Percentiles rank a stretch among this genome's conserved stretches.
Evolutionary conservation across 2,329 filamentous ascomycete genomes (phyloP).

Genomic region (Volutella citrinella): DNA sequence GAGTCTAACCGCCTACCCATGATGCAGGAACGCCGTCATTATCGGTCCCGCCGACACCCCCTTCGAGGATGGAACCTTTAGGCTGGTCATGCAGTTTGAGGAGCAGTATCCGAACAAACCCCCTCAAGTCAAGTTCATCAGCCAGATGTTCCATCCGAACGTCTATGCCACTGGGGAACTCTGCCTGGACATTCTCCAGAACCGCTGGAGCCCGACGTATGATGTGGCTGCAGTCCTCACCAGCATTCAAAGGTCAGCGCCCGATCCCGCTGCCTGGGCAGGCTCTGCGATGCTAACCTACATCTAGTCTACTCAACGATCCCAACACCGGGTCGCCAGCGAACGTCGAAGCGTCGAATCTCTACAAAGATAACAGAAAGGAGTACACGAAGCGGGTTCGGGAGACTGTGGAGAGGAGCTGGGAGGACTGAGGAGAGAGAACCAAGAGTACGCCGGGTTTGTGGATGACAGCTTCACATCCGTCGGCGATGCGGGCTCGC

Average conservation of each 20-base stretch:
- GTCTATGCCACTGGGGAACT: constrained; percentile 97
- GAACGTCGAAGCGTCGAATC: constrained; percentile 95
- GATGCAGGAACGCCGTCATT: constrained; percentile 88
- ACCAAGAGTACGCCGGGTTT: constrained; percentile 1
- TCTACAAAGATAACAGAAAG: constrained; percentile 97
- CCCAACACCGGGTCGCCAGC: constrained; percentile 98
- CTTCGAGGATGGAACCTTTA: constrained; percentile 96
- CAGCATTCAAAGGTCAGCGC: constrained; percentile 83
- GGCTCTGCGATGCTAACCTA: constrained; percentile 1
- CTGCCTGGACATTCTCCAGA: constrained; percentile 94
- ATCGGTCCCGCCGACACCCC: constrained; percentile 96
- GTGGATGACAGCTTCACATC: constrained; percentile 1
- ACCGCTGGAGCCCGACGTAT: constrained; percentile 97
- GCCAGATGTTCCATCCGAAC: constrained; percentile 98
- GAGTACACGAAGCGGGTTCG: constrained; percentile 94
- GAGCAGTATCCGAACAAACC: constrained; percentile 99
- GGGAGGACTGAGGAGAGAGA: constrained; percentile 69
- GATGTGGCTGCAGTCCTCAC: constrained; percentile 96
- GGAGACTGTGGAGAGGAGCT: constrained; percentile 98
- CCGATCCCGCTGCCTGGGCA: not conserved
- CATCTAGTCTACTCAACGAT: constrained; percentile 89
- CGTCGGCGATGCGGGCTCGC: constrained; percentile 7
- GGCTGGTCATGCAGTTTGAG: constrained; percentile 98
- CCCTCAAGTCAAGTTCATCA: constrained; percentile 96
- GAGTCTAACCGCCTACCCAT: not conserved